Conservation (phyloP, 2,329 filamentous ascomycete genomes). For the Phoma sp. region DNA sequence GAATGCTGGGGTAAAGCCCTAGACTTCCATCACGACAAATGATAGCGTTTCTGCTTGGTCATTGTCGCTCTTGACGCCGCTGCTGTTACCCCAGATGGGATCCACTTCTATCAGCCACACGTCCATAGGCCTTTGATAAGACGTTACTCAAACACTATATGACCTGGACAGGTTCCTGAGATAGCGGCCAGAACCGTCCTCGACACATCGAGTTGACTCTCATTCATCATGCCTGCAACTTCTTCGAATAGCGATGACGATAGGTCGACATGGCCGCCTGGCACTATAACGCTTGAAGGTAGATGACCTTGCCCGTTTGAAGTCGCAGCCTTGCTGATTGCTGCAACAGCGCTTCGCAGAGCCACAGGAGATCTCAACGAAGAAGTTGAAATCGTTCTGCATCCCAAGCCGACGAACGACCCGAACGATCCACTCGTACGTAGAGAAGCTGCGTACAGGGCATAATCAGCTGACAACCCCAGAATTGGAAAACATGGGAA, state of each 20-base stretch:
- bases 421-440: conserved; percentile 16
- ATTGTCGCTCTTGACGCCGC: conserved; percentile 6
- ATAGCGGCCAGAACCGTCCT: background rate
- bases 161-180: background rate
- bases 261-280: conserved; percentile 12
- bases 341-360: conserved; percentile 2
- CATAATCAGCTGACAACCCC: background rate
- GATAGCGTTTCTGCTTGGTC: background rate
- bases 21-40: background rate
- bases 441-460: background rate
- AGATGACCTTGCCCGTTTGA: background rate
- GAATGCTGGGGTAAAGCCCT: conserved; percentile 1
- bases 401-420: conserved; percentile 11
- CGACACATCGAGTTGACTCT: background rate
- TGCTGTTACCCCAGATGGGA: conserved; percentile 5
- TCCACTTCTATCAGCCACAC: conserved; percentile 3
- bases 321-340: background rate
- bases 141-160: conserved; percentile 1
- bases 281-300: conserved; percentile 19
- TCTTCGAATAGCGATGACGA: background rate
- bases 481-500: conserved; percentile 18
- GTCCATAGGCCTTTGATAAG: conserved; percentile 1
- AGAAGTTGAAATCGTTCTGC: conserved; percentile 6
- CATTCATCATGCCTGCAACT: conserved; percentile 3
- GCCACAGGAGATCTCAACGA: conserved; percentile 1